Percentiles rank a stretch among this genome's conserved stretches.
Conservation (phyloP, 2,329 filamentous ascomycete genomes). For the Clonostachys sp. region DNA sequence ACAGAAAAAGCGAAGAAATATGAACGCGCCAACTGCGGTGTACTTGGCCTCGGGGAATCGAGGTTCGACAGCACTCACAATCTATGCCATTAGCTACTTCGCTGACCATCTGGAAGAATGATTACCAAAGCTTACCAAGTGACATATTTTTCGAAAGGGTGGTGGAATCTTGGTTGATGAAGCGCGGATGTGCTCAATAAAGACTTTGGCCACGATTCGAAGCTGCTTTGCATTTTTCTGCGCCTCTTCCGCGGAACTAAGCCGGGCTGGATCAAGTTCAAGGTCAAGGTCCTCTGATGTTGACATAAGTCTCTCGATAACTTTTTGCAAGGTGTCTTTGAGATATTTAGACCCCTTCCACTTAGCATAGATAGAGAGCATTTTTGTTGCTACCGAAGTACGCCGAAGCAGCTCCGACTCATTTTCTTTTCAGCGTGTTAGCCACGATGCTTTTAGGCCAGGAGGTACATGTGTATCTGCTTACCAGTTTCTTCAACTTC, state of each 20-base stretch:
- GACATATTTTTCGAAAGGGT: slow-evolving; percentile 64
- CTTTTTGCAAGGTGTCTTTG: slow-evolving; percentile 59
- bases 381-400: slow-evolving; percentile 68
- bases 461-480: neutral
- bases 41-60: slow-evolving; percentile 68
- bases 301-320: slow-evolving; percentile 60
- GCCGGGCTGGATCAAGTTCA: slow-evolving; percentile 61
- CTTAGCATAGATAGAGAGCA: slow-evolving; percentile 66
- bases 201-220: slow-evolving; percentile 63
- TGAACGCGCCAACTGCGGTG: slow-evolving; percentile 66
- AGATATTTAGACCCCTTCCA: slow-evolving; percentile 66
- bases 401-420: slow-evolving; percentile 64
- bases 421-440: slow-evolving; percentile 41
- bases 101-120: neutral
- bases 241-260: slow-evolving; percentile 55
- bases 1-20: slow-evolving; percentile 69
- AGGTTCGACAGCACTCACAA: slow-evolving; percentile 57
- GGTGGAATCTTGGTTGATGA: slow-evolving; percentile 57
- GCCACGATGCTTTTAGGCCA: neutral
- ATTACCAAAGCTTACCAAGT: slow-evolving; percentile 43
- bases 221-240: slow-evolving; percentile 63
- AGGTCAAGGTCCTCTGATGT: slow-evolving; percentile 65
- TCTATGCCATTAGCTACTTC: slow-evolving; percentile 26
- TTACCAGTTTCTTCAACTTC: slow-evolving; percentile 63
- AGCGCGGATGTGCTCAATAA: slow-evolving; percentile 66